These are phyloP conservation scores for Saprolegnia diclina DNA, from an alignment of 352 stramenopile genomes.

Conservation along the genomic window DNA sequence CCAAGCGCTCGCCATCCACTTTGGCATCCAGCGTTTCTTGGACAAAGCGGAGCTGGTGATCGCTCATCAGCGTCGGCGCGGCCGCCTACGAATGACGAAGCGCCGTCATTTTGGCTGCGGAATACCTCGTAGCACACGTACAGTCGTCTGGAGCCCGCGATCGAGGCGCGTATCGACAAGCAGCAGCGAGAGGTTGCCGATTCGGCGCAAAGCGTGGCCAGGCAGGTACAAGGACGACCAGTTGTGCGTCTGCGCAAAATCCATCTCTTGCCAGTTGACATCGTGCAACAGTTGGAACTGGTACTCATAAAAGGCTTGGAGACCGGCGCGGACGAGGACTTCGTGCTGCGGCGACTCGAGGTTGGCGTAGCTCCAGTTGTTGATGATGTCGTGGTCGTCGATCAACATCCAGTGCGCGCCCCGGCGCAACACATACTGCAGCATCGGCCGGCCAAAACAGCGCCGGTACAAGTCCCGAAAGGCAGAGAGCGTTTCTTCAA, in stretches of 20 bases:
- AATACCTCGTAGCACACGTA: not conserved
- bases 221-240: constrained; percentile 36
- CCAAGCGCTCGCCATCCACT: constrained; percentile 28
- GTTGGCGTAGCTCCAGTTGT: constrained; percentile 58
- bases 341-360: constrained; percentile 20
- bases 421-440: constrained; percentile 47
- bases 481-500: constrained; percentile 32
- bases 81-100: not conserved
- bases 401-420: constrained; percentile 76
- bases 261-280: constrained; percentile 35
- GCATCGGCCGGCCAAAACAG: constrained; percentile 42
- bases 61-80: constrained; percentile 32
- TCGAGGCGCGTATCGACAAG: constrained; percentile 64
- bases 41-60: constrained; percentile 31
- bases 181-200: constrained; percentile 45
- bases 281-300: constrained; percentile 57
- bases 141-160: constrained; percentile 37
- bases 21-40: constrained; percentile 22
- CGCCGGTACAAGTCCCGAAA: constrained; percentile 57
- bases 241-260: constrained; percentile 38
- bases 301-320: constrained; percentile 63
- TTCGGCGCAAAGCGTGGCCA: constrained; percentile 40
- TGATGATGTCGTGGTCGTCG: constrained; percentile 72
- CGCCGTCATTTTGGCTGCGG: no score
- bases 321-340: constrained; percentile 33